Evolutionary conservation across 2,329 filamentous ascomycete species (phyloP), one percentile per base, ranked within the genome.

Genomic region (Ustilaginoidea virens): DNA sequence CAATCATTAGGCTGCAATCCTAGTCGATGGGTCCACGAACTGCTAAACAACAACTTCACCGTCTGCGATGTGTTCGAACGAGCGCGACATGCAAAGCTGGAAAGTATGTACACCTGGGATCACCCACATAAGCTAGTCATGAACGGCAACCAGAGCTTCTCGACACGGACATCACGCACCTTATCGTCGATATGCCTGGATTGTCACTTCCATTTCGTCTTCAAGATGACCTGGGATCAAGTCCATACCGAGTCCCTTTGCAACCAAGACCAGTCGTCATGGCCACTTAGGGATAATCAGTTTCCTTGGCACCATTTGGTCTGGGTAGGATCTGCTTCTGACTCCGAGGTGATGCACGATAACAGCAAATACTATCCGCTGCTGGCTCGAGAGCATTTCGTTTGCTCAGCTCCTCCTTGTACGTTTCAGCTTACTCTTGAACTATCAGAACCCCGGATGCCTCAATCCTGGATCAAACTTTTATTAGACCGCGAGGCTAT

Each of bases 371-470:
- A 56, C 30, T 54, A 58, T 19, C 59, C 57, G 1, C 33, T 57
- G 11, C 31, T 49, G 17, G 46, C 52, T 9, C 41, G 45, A 16
- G 51, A 56, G 17, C 33, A 41, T 10, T 63, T 60, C 29, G 40
- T 47, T 15, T 67, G 63, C 42, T 60, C 55, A 0, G 51, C 55
- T 3, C 41, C 42, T 1, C 39, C 46, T 6, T 67, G 63, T 40
- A 50, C 51, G 1, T 55, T 62, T 23, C 39, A 46, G 14, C 30
- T 69, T 21, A 52, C 43, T 2, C 43, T 72, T 12, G 61, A 68
- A 30, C 52, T 72, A 5, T 63, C 59, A 5, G 41, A 53, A 29
- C 65, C 65, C 8, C 62, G 63, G 2, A 52, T 74, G 37, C 41
- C 46, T 8, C 39, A 41, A 4, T 45, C 47, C 31, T 62, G 58